Base-by-base conservation (phyloP, 139 green algal genomes). In the Chlorella sp. region DNA sequence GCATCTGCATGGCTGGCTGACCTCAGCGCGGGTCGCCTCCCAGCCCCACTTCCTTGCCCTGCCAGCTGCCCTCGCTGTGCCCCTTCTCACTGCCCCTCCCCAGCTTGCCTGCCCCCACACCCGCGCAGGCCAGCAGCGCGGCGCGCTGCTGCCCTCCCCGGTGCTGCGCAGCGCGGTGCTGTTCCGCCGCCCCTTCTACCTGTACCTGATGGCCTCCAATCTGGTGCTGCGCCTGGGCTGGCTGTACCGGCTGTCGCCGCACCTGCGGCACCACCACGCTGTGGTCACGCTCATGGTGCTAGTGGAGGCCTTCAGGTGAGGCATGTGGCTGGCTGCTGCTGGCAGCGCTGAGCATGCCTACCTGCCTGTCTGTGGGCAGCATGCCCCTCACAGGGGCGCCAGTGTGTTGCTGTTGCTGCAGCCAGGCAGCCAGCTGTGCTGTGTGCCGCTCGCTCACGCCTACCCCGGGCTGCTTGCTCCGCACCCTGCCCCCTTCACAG, bases 201-300 rank as follows among this genome's bases (percentile, higher is more conserved):
- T 73, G 15, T 90, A 87, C 82, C 63, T 97, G n/a, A 91, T 98
- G 79, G 60, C 84, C 26, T 93, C 91, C 71, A 98, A 99, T 87
- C 65, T 95, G 41, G 44, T 92, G 36, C 89, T 99, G 81, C 92
- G 97, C 32, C 85, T 95, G 32, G 83, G 86, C 17, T 99, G 97
- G 97, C 93, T 92, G 13, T 96, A 98, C 91, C 98, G 98, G 89
- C 93, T 98, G 51, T 94, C 90, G 30, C 81, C 94, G 44, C 93
- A 98, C 87, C 87, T 98, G 72, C 88, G 94, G 1, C 55, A 91
- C 56, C 89, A 94, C 38, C 72, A 88, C 23, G 34, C 71, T 23
- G 82, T 91, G 0, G 89, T 94, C 0, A 87, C 96, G n/a, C 34
- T 89, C 1, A 88, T 97, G 67, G 93, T 89, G 12, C 60, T 94